Conservation (phyloP, 2,329 filamentous ascomycete genomes). For the Penicillium sp. region DNA sequence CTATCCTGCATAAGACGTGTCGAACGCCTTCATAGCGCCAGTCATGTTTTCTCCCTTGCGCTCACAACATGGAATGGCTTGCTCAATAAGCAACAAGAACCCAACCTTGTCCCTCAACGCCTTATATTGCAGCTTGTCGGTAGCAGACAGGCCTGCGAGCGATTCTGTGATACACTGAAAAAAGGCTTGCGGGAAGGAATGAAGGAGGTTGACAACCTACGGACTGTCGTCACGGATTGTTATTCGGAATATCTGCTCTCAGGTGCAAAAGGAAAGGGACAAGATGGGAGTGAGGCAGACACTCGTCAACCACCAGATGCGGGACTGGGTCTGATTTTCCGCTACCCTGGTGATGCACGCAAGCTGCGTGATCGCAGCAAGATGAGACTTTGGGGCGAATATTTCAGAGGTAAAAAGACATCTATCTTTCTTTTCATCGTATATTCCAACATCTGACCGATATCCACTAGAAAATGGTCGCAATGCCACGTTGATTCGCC, state of each 20-base stretch:
- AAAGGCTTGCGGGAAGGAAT: conserved; percentile 82
- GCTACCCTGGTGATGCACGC: conserved; percentile 90
- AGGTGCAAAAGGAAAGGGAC: conserved; percentile 40
- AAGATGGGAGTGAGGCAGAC: conserved; percentile 52
- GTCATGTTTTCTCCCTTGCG: conserved; percentile 85
- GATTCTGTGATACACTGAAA: conserved; percentile 95
- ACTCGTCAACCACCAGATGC: conserved; percentile 72
- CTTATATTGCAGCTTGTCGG: conserved; percentile 90
- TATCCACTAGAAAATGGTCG: conserved; percentile 72
- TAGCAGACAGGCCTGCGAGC: conserved; percentile 82
- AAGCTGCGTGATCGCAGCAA: conserved; percentile 94
- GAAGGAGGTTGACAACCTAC: conserved; percentile 80
- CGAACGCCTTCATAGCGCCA: conserved; percentile 88
- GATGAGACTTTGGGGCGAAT: conserved; percentile 97
- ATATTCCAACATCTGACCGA: conserved; percentile 9
- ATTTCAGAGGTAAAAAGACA: conserved; percentile 59
- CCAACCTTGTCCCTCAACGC: conserved; percentile 69
- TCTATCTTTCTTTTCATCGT: neutral
- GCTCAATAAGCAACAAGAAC: conserved; percentile 56
- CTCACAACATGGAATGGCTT: conserved; percentile 89
- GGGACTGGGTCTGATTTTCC: conserved; percentile 86
- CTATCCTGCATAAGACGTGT: conserved; percentile 88
- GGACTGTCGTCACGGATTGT: conserved; percentile 74
- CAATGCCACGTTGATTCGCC: conserved; percentile 85
- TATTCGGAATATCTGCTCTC: conserved; percentile 82